Percentiles rank a stretch among this genome's conserved stretches.
Conservation (phyloP, 2,329 filamentous ascomycete genomes). For the Dothistroma septosporum region DNA sequence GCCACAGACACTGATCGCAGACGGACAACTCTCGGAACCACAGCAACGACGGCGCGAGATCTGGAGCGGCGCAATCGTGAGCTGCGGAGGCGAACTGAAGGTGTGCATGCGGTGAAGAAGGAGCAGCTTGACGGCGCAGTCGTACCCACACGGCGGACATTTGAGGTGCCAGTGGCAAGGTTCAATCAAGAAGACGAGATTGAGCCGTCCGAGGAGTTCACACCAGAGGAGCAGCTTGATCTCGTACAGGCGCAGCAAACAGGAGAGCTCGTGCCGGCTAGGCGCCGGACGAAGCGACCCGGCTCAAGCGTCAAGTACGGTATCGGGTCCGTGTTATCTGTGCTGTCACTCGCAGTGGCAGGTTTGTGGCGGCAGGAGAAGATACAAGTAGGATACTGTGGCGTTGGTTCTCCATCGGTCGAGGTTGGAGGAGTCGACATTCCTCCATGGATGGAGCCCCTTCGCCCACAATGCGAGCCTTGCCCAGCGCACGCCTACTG, state of each 20-base stretch:
- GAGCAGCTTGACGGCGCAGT: conserved; percentile 51
- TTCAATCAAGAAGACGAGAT: conserved; percentile 48
- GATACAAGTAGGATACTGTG: conserved; percentile 92
- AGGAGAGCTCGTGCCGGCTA: conserved; percentile 44
- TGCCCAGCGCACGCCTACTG: conserved; percentile 91
- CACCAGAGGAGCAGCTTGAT: conserved; percentile 79
- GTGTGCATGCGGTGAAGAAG: conserved; percentile 41
- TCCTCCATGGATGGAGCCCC: conserved; percentile 65
- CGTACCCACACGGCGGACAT: conserved; percentile 54
- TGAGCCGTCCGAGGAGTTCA: conserved; percentile 85
- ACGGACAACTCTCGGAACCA: conserved; percentile 49
- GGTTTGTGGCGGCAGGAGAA: conserved; percentile 93
- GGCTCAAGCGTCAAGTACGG: conserved; percentile 53
- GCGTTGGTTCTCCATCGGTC: conserved; percentile 63
- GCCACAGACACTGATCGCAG: conserved; percentile 62
- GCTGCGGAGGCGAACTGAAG: conserved; percentile 42
- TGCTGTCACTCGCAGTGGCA: conserved; percentile 67
- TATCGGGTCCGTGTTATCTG: conserved; percentile 66
- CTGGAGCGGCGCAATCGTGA: conserved; percentile 41
- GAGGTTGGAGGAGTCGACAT: conserved; percentile 59
- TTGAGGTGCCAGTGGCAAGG: conserved; percentile 54
- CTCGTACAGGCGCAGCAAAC: conserved; percentile 63
- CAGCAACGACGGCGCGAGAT: conserved; percentile 35
- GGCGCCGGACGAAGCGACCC: conserved; percentile 39
- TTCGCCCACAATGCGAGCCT: conserved; percentile 79